Conservation (phyloP, 306 rosid genomes). For the Quercus gilva region DNA sequence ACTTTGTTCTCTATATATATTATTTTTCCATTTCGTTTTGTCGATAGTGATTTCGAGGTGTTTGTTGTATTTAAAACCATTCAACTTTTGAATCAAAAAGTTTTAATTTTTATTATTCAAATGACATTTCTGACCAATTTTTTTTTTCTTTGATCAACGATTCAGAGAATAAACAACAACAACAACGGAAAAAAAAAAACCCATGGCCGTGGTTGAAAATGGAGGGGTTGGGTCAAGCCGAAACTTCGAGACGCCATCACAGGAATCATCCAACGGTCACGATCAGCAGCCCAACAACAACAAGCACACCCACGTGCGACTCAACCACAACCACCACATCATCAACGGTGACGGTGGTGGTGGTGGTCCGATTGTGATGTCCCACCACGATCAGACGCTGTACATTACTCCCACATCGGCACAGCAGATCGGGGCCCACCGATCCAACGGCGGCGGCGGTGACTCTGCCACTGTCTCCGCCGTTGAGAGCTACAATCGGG, state of each 20-base stretch:
- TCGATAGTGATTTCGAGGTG: slow-evolving; percentile 16
- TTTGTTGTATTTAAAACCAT: neutral
- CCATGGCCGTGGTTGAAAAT: slow-evolving; percentile 93
- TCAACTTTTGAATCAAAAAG: neutral
- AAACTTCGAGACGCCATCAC: slow-evolving; percentile 33
- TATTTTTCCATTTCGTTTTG: slow-evolving; percentile 12
- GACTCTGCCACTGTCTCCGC: slow-evolving; percentile 20
- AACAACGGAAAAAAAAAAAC: neutral
- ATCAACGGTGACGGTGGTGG: neutral
- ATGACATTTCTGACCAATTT: neutral
- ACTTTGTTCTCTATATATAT: neutral
- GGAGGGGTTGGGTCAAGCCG: slow-evolving; percentile 40
- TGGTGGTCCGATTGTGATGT: slow-evolving; percentile 1
- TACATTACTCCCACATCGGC: slow-evolving; percentile 18
- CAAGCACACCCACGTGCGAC: slow-evolving; percentile 24
- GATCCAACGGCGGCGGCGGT: slow-evolving; percentile 45
- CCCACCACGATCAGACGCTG: slow-evolving; percentile 24
- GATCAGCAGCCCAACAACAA: slow-evolving; percentile 20
- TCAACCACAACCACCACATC: slow-evolving; percentile 11
- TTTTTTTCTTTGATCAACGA: neutral
- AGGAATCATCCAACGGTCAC: slow-evolving; percentile 41
- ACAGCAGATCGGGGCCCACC: slow-evolving; percentile 28
- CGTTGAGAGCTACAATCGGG: slow-evolving; percentile 57
- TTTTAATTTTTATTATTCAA: neutral
- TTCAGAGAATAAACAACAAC: neutral